Base-by-base conservation (phyloP, 2,329 filamentous ascomycete genomes). In the Coniella vitis region DNA sequence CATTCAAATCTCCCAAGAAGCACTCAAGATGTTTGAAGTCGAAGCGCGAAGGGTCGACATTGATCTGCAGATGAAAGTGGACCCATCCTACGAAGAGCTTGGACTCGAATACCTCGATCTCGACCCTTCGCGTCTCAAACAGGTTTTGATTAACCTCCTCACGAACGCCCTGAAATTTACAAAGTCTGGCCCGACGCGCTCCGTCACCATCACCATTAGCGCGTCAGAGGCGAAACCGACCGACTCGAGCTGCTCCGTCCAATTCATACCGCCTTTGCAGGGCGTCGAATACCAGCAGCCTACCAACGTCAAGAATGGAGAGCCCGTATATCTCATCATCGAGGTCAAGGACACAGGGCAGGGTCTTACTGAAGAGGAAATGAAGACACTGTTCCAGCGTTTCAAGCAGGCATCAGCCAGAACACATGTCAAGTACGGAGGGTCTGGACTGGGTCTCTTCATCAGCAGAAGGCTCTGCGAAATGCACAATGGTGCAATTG, bases 141-240 rank as follows among this genome's bases (percentile, higher is more conserved):
- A 91, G 63, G 84, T 90, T 1, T 70, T 90, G 3, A 89, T 91
- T 62, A 91, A 91, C 57, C 73, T 91, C 1, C 77, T 87, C 8
- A 87, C 86, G 7, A 91, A 91, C 58, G 85, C 86, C 0, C 83
- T 91, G 63, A 91, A 91, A 58, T 91, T 90, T 60, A 91, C 87
- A 1, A 81, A 81, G 32, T 73, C 73, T 0, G 78, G 83, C 16
- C 71, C 73, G 14, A 76, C 70, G 12, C 75, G 81, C 7, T 77
- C 78, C 37, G 74, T 81, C 31, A 66, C 65, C 1, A 68, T 79
- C 2, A 65, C 63, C 29, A 63, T 81, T 40, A 72, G 72, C 39
- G 73, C 69, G 8, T 72, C 65, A 19, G 63, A 57, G 29, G 58
- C 60, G 16, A 63, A 63, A 19, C 73, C 72, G 0, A 63, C 63